A percentile compares a stretch with the other conserved stretches of the same genome.
These are phyloP conservation scores for Hirschfeldia incana DNA, from an alignment of 345 rosid genomes.

Conservation along the genomic window DNA sequence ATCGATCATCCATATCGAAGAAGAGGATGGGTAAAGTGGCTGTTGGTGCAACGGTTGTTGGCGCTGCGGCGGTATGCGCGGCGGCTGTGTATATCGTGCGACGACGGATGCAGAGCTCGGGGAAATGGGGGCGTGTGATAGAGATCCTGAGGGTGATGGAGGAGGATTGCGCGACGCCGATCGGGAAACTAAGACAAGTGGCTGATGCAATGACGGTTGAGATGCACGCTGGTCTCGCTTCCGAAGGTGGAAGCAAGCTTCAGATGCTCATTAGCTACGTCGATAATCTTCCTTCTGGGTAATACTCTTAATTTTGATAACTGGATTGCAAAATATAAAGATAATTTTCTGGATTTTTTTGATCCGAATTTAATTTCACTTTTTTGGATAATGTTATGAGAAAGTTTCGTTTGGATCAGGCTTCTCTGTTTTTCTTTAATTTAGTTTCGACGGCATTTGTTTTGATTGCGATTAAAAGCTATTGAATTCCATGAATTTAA, in stretches of 20 bases:
- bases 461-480: too few relatives aligned
- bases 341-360: too few relatives aligned
- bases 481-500: too few relatives aligned
- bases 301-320: constrained; percentile 12
- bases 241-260: constrained; percentile 95
- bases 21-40: constrained; percentile 47
- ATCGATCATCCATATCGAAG: too few relatives aligned
- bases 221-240: constrained; percentile 99
- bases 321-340: too few relatives aligned
- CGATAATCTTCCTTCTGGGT: constrained; percentile 96
- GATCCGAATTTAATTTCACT: too few relatives aligned
- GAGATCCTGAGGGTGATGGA: constrained; percentile 74
- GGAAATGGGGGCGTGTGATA: constrained; percentile 69
- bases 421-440: too few relatives aligned
- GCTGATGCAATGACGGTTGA: constrained; percentile 98
- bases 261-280: constrained; percentile 97
- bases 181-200: constrained; percentile 62
- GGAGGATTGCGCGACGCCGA: constrained; percentile 75
- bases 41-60: constrained; percentile 52
- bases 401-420: too few relatives aligned
- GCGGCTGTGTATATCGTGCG: constrained; percentile 67
- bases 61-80: constrained; percentile 56
- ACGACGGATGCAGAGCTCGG: constrained; percentile 57
- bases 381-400: too few relatives aligned
- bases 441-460: too few relatives aligned